Base-by-base conservation (phyloP, 2,329 filamentous ascomycete genomes). In the Tolypocladium sp. region DNA sequence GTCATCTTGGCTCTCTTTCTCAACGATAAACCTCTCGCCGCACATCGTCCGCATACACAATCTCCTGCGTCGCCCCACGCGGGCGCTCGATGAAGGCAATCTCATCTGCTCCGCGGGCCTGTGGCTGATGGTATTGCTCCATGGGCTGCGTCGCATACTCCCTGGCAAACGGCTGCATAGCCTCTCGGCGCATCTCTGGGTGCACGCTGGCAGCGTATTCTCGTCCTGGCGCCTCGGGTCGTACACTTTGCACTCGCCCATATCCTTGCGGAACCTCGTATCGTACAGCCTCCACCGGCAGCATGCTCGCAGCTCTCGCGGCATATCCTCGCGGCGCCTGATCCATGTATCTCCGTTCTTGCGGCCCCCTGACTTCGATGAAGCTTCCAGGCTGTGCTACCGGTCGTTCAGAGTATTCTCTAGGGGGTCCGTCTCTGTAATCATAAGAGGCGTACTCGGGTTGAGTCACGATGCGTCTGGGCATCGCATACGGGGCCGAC, bases 391-490 rank as follows among this genome's bases (percentile, higher is more conserved):
- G 70, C 2, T 71, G 71, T 6, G 67, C 70, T 60, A 77, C 71
- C 13, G 78, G 82, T 42, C 78, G 82, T 62, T 73, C 72, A 5
- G 83, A 81, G 63, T 84, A 83, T 63, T 88, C 86, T 58, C 83
- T 76, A 62, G 82, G 79, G 20, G 81, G 79, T 61, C 82, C 84
- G 35, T 78, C 73, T 61, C 82, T 78, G 62, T 82, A 79, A 38
- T 75, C 71, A 56, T 83, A 80, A 9, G 79, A 67, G 33, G 77
- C 67, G 56, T 78, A 82, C 61, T 89, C 87, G 2, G 85, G 81
- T 61, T 87, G 83, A 13, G 86, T 86, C 27, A 90, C 74, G 51
- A 86, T 78, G 49, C 84, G 79, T 61, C 84, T 76, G 12, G 79
- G 75, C n/a, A 76, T 70, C 53, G 72, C 73, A 67, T 74, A 80